A percentile compares a stretch with the other conserved stretches of the same genome.
These are phyloP conservation scores for Fusarium equiseti DNA, from an alignment of 2,329 filamentous ascomycete species.

Conservation along the genomic window DNA sequence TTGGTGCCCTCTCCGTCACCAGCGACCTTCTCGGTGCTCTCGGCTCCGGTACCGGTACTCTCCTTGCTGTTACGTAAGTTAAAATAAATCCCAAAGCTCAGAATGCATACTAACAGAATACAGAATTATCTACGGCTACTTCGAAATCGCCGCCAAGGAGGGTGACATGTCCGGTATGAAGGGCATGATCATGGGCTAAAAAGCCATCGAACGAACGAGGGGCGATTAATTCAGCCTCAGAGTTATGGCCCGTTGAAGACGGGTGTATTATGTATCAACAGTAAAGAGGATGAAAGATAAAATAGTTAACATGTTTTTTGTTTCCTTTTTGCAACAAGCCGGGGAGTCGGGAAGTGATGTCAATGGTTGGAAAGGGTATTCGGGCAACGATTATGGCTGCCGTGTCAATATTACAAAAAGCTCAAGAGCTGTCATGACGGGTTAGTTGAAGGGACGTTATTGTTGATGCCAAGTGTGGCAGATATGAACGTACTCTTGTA, in stretches of 20 bases:
- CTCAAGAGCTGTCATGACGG: slow-evolving; percentile 39
- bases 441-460: slow-evolving; percentile 32
- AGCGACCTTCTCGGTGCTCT: slow-evolving; percentile 96
- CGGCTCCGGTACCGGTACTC: slow-evolving; percentile 95
- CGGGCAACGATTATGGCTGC: slow-evolving; percentile 42
- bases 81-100: background rate
- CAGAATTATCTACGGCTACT: slow-evolving; percentile 99
- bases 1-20: slow-evolving; percentile 94
- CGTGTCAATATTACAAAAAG: slow-evolving; percentile 43
- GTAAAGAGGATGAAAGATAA: slow-evolving; percentile 46
- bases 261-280: slow-evolving; percentile 47
- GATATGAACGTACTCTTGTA: slow-evolving; percentile 35
- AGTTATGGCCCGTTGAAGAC: slow-evolving; percentile 31
- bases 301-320: slow-evolving; percentile 49
- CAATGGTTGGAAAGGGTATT: slow-evolving; percentile 42
- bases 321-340: slow-evolving; percentile 43
- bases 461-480: slow-evolving; percentile 21
- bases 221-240: slow-evolving; percentile 40
- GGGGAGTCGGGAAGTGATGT: slow-evolving; percentile 46
- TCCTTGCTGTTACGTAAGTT: slow-evolving; percentile 98
- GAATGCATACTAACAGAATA: slow-evolving; percentile 48
- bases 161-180: slow-evolving; percentile 90
- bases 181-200: slow-evolving; percentile 78
- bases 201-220: slow-evolving; percentile 29
- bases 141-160: slow-evolving; percentile 99